Conservation (phyloP, 106 monocot species). For the Dendrobium chrysotoxum region DNA sequence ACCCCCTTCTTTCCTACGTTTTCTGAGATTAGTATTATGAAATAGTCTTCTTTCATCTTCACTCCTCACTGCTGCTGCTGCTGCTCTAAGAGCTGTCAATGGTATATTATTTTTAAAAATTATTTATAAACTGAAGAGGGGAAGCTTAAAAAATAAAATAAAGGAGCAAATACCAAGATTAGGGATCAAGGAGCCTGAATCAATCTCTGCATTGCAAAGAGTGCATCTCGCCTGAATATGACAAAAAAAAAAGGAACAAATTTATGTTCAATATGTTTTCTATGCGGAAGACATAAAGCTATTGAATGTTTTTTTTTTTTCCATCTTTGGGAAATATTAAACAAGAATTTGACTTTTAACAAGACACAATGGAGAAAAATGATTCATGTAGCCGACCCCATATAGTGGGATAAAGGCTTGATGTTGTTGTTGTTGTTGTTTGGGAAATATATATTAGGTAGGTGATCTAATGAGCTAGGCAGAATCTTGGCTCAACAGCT, state of each 20-base stretch:
- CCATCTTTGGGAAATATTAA: no score
- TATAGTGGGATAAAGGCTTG: no score
- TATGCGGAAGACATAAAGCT: not conserved
- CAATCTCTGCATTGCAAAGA: slow-evolving; percentile 69
- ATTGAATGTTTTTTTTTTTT: no score
- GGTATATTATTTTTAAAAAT: not conserved
- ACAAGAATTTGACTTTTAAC: no score
- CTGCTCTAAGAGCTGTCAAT: slow-evolving; percentile 73
- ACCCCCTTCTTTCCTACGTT: slow-evolving; percentile 69
- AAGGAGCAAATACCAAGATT: slow-evolving; percentile 50
- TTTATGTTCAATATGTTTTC: not conserved
- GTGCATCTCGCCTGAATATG: slow-evolving; percentile 58
- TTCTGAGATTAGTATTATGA: slow-evolving; percentile 62
- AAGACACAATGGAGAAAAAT: no score
- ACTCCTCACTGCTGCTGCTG: slow-evolving; percentile 57
- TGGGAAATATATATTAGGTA: not conserved
- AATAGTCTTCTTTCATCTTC: slow-evolving; percentile 74
- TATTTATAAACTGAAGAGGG: not conserved
- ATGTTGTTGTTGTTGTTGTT: no score
- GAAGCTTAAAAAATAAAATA: not conserved
- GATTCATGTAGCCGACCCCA: no score
- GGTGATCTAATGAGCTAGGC: not conserved
- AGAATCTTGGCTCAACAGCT: not conserved
- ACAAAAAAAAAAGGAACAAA: slow-evolving; percentile 8
- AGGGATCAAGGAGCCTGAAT: slow-evolving; percentile 50